These are phyloP conservation scores for Ganoderma multipileum DNA, from an alignment of 1,284 basidiomycete genomes.

Conservation along the genomic window DNA sequence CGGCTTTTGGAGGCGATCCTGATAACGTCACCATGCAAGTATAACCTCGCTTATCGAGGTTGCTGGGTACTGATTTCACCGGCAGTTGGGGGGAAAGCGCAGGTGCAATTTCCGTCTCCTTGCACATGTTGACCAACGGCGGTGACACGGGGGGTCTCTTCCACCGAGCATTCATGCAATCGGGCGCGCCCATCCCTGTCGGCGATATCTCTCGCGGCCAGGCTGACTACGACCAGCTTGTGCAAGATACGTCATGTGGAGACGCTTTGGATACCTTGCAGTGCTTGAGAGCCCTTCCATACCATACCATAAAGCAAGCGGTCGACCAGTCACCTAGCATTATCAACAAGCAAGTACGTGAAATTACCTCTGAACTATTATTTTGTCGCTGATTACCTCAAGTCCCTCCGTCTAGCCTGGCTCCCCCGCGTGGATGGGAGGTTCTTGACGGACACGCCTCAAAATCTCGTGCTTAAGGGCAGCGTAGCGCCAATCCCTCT, in stretches of 20 bases:
- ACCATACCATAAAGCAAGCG: constrained; percentile 38
- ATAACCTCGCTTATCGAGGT: too few species aligned
- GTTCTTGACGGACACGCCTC: constrained; percentile 41
- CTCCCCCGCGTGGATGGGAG: constrained; percentile 46
- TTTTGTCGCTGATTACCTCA: not conserved
- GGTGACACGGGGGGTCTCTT: constrained; percentile 43
- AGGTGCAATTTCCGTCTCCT: constrained; percentile 45
- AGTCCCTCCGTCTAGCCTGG: constrained; percentile 40
- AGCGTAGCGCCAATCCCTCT: constrained; percentile 41
- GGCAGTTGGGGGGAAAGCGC: constrained; percentile 51
- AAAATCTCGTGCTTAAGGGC: constrained; percentile 34
- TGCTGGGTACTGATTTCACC: not conserved
- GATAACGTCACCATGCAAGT: constrained; percentile 61
- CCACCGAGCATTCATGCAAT: constrained; percentile 45
- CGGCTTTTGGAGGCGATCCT: constrained; percentile 68
- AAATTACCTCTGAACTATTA: too few species aligned
- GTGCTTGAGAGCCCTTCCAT: constrained; percentile 46
- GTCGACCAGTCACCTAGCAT: constrained; percentile 39
- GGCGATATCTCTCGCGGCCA: constrained; percentile 43
- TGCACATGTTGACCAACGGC: constrained; percentile 42
- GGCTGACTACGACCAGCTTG: constrained; percentile 41
- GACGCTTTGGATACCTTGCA: constrained; percentile 42
- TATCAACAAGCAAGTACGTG: constrained; percentile 36
- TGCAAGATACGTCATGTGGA: constrained; percentile 41
- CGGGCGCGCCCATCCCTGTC: constrained; percentile 43